Evolutionary conservation across 306 rosid genomes (phyloP), one percentile per base, ranked within the genome.

Genomic region (Geum urbanum): DNA sequence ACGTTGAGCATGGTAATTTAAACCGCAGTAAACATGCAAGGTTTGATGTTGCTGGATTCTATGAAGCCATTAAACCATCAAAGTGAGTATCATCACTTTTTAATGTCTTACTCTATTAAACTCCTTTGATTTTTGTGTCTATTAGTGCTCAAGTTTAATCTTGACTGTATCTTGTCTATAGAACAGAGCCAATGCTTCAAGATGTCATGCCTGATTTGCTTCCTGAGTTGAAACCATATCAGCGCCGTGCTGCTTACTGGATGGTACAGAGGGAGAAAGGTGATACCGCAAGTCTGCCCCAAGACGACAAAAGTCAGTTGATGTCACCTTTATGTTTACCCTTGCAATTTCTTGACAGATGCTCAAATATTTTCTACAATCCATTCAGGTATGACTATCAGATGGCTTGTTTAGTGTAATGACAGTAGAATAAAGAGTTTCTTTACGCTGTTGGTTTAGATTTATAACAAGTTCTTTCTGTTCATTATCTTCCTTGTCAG

Each of bases 191-290:
- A 66, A 87, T 84, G 96, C 90, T 94, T 51, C 82, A 81, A 74
- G 86, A 84, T 72, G 88, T 83, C 81, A 80, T 88, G 72, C 88
- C 92, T 20, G 87, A 83, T 74, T 80, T 94, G 86, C 92, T 90
- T 85, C 95, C 96, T 58, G 89, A 85, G 69, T 71, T 94, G 83
- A 86, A 96, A 79, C 97, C 97, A 43, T 94, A 88, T 83, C 98
- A 90, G 78, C 76, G 91, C 58, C 96, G 95, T 70, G 98, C 98
- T 72, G 95, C 92, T 85, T 84, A 81, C 70, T 94, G 98, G 98
- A 94, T 94, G 98, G 87, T 90, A 64, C 79, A 86, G 78, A 82
- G 91, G 66, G 98, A 90, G 88, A 87, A 71, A 83, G 80, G 71
- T 72, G 67, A 79, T 70, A 69, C 81, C 63, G 72, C 72, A 80